A percentile compares a stretch with the other conserved stretches of the same genome.
These are phyloP conservation scores for Kwoniella dejecticola DNA, from an alignment of 768 basidiomycete species.

Conservation along the genomic window DNA sequence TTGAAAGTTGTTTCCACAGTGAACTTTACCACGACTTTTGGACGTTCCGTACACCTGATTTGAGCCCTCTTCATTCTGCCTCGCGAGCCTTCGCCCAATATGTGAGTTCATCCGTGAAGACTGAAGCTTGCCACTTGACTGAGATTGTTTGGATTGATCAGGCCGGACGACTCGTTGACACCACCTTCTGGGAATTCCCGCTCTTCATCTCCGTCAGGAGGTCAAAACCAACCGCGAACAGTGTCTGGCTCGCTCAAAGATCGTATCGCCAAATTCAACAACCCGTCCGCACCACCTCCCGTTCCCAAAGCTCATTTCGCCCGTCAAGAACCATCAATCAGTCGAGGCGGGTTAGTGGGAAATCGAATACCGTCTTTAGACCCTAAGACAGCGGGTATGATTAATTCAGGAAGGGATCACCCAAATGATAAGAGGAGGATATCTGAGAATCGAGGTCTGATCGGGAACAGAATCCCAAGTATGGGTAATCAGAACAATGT, in stretches of 20 bases:
- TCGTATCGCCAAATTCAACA: slow-evolving; percentile 50
- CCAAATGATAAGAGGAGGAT: slow-evolving; percentile 24
- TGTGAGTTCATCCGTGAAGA: not conserved
- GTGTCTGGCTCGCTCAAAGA: slow-evolving; percentile 53
- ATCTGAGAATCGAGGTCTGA: slow-evolving; percentile 36
- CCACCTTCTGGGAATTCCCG: slow-evolving; percentile 32
- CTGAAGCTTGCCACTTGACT: not conserved
- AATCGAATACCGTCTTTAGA: slow-evolving; percentile 48
- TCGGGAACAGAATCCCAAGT: slow-evolving; percentile 43
- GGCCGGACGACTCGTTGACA: slow-evolving; percentile 22
- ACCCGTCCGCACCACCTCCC: slow-evolving; percentile 45
- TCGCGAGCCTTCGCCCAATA: not conserved
- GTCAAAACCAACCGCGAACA: slow-evolving; percentile 19
- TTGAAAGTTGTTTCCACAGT: slow-evolving; percentile 4
- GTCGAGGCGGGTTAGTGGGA: slow-evolving; percentile 38
- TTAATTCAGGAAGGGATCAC: slow-evolving; percentile 6
- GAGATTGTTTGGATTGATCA: not conserved
- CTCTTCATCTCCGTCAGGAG: slow-evolving; percentile 18
- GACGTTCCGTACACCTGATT: not conserved
- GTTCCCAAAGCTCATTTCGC: slow-evolving; percentile 44
- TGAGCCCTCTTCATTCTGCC: too few species aligned
- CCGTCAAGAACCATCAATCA: slow-evolving; percentile 14
- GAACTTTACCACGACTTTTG: not conserved
- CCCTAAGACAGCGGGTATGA: slow-evolving; percentile 39
- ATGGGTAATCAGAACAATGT: slow-evolving; percentile 13